Conservation (phyloP, 345 rosid species). For the Kernera saxatilis region DNA sequence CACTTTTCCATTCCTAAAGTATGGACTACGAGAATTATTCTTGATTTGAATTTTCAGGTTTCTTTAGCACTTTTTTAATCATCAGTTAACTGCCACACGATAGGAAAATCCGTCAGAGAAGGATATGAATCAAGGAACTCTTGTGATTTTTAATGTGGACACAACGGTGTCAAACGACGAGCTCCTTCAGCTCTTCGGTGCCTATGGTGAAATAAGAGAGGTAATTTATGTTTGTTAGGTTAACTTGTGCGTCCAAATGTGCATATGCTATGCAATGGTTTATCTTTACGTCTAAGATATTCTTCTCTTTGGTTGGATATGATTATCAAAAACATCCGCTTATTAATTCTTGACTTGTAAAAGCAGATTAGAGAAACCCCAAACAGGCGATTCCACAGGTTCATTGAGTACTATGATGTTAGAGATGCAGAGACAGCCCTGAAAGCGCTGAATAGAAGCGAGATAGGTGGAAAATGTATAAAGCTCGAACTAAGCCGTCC, state of each 20-base stretch:
- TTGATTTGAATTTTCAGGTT: not conserved
- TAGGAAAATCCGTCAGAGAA: conserved; percentile 96
- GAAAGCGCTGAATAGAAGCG: conserved; percentile 78
- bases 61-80: not conserved
- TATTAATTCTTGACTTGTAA: not conserved
- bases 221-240: conserved; percentile 28
- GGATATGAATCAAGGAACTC: conserved; percentile 93
- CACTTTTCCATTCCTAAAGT: conserved; percentile 99
- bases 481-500: conserved; percentile 99
- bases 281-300: not conserved
- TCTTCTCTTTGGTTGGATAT: not conserved
- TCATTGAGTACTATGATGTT: conserved; percentile 90
- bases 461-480: conserved; percentile 94
- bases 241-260: not conserved
- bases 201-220: conserved; percentile 93
- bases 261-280: not conserved
- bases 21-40: not conserved
- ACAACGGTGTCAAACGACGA: conserved; percentile 82
- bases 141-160: conserved; percentile 89
- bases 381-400: conserved; percentile 82
- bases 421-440: conserved; percentile 92
- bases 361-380: conserved; percentile 96
- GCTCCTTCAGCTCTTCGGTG: conserved; percentile 72
- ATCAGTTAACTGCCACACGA: conserved; percentile 15
- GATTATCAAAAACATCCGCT: not conserved